phyloP scores from a whole-genome alignment of 108 stramenopile species.

The Epithemia pelagica region DNA sequence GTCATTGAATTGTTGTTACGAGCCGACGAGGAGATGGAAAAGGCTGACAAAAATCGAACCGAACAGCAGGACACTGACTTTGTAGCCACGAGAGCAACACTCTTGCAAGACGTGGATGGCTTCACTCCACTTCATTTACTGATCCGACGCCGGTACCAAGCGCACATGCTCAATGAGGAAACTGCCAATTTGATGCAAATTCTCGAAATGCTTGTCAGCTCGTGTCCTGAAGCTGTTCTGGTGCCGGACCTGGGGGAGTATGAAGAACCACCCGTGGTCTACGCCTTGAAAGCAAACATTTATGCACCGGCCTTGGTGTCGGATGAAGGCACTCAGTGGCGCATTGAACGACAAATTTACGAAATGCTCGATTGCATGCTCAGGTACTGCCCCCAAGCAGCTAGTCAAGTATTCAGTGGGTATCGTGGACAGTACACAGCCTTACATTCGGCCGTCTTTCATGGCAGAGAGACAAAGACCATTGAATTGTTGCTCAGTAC shows the following conservation, averaged over 20 bases:
- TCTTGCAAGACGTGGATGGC: slow-evolving; percentile 69
- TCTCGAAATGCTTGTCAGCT: slow-evolving; percentile 41
- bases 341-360: slow-evolving; percentile 56
- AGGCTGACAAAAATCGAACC: background rate
- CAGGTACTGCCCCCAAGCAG: slow-evolving; percentile 51
- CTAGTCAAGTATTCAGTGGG: slow-evolving; percentile 49
- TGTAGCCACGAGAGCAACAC: background rate
- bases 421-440: slow-evolving; percentile 64
- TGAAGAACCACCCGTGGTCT: slow-evolving; percentile 69
- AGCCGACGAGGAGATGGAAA: slow-evolving; percentile 25
- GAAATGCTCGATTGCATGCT: slow-evolving; percentile 64
- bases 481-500: slow-evolving; percentile 51
- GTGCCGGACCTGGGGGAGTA: slow-evolving; percentile 68
- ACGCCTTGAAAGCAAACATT: slow-evolving; percentile 62
- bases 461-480: slow-evolving; percentile 64
- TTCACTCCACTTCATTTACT: slow-evolving; percentile 68
- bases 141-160: slow-evolving; percentile 53
- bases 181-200: slow-evolving; percentile 23
- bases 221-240: slow-evolving; percentile 55
- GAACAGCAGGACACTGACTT: background rate
- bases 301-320: slow-evolving; percentile 38
- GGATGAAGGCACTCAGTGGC: slow-evolving; percentile 32
- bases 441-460: slow-evolving; percentile 72
- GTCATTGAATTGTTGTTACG: slow-evolving; percentile 26
- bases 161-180: slow-evolving; percentile 24